Conservation (phyloP, 2,329 filamentous ascomycete species). For the Arthrobotrys entomopaga region DNA sequence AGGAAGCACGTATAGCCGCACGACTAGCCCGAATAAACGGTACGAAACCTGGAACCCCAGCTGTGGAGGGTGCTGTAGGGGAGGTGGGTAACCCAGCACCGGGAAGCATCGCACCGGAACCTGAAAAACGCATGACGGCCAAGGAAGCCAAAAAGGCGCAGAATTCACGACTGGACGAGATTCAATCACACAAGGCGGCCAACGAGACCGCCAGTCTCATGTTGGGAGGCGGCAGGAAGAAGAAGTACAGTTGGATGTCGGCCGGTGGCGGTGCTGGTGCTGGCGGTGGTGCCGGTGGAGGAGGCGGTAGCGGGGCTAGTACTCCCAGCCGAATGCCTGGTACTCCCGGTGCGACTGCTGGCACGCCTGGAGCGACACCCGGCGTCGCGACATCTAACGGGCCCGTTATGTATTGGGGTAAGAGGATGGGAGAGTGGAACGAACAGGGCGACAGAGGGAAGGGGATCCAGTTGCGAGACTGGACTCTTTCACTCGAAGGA, state of each 20-base stretch:
- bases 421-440: slow-evolving; percentile 59
- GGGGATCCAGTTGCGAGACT: slow-evolving; percentile 58
- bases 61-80: slow-evolving; percentile 27
- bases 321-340: slow-evolving; percentile 36
- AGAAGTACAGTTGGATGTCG: slow-evolving; percentile 59
- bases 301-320: slow-evolving; percentile 50
- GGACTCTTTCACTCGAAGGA: slow-evolving; percentile 57
- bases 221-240: slow-evolving; percentile 59
- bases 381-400: slow-evolving; percentile 36
- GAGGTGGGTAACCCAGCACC: slow-evolving; percentile 24
- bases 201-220: slow-evolving; percentile 59
- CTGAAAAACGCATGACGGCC: slow-evolving; percentile 56
- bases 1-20: slow-evolving; percentile 49
- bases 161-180: slow-evolving; percentile 58
- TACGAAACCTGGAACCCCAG: slow-evolving; percentile 41
- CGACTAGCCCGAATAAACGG: slow-evolving; percentile 32
- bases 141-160: slow-evolving; percentile 58
- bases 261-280: slow-evolving; percentile 44
- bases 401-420: slow-evolving; percentile 57
- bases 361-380: slow-evolving; percentile 38
- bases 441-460: slow-evolving; percentile 58
- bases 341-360: slow-evolving; percentile 12
- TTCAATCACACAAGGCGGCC: slow-evolving; percentile 58
- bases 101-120: slow-evolving; percentile 42
- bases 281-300: slow-evolving; percentile 50